Evolutionary conservation across 192 early-diverging fungal genomes (phyloP), one percentile per base, ranked within the genome.

Genomic region (Podila horticola): DNA sequence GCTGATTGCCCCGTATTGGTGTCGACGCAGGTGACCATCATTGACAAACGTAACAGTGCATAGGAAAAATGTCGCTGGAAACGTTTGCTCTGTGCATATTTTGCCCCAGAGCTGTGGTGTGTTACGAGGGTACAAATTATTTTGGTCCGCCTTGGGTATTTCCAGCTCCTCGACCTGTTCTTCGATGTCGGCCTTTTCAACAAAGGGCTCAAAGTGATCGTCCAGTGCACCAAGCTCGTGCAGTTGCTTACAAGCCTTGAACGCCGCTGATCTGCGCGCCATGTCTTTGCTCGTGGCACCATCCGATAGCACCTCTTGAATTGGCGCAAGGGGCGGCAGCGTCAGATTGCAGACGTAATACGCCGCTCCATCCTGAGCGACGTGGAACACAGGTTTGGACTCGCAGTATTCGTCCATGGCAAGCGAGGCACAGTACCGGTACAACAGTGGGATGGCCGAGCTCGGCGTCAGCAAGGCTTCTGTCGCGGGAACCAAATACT

Each of bases 351-450:
- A 92, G 26, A 66, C 30, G 38, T 68, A 84, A 0, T 66, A 24
- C 7, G 20, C 20, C 59, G 15, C 3, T 45, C 30, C 5, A 19
- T 17, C 17, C 8, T 33, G 62, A 5, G 48, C 72, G 2, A 74
- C 77, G 4, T 64, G 57, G 0, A 29, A 17, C 5, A 64, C 63
- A 9, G 57, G 8, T 9, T 34, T 67, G 15, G 85, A 74, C 28
- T 70, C 70, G 67, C 92, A 94, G 31, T 82, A 89, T 29, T 45
- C 36, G 82, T 96, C 94, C 5, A 79, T 71, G 0, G 94, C 94
- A 28, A 97, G 88, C 0, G 84, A 70, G 22, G 83, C 82, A 63
- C 95, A 96, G 65, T 94, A 98, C 52, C 86, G 88, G 83, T 93
- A 49, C 0, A 98, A 34, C 1, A 91, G 77, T 2, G 75, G 45